Conservation (phyloP, 2,329 filamentous ascomycete genomes). For the Pyrenophora seminiperda region DNA sequence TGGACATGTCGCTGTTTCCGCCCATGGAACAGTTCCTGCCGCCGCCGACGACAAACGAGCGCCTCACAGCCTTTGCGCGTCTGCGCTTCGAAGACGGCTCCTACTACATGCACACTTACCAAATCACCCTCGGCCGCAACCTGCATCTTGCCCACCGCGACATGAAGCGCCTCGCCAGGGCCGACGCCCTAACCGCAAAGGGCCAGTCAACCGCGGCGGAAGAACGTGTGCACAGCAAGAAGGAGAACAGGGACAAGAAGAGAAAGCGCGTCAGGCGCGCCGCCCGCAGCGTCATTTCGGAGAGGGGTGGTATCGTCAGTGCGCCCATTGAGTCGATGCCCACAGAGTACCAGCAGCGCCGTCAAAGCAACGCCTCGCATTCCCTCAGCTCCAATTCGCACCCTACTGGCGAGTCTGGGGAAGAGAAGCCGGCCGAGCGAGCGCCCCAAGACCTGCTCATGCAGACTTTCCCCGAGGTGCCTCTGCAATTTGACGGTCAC, state of each 20-base stretch:
- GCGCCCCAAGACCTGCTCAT: conserved; percentile 45
- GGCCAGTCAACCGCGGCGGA: conserved; percentile 35
- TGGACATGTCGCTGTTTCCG: conserved; percentile 6
- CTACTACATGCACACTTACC: conserved; percentile 78
- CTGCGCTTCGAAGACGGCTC: conserved; percentile 75
- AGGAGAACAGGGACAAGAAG: conserved; percentile 50
- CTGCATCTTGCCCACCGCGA: conserved; percentile 55
- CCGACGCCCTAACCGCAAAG: conserved; percentile 31
- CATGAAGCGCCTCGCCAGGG: conserved; percentile 55
- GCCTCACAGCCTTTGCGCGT: conserved; percentile 66
- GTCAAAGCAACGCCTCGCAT: conserved; percentile 50
- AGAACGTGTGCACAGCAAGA: conserved; percentile 23
- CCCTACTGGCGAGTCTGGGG: conserved; percentile 41
- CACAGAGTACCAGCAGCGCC: conserved; percentile 43
- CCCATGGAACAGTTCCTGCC: conserved; percentile 23
- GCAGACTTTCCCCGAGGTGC: conserved; percentile 43
- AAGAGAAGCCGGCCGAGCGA: conserved; percentile 36
- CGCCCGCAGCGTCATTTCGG: conserved; percentile 67
- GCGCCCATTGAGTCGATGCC: conserved; percentile 42
- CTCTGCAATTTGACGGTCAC: conserved; percentile 61
- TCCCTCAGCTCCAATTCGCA: conserved; percentile 58
- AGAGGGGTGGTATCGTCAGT: conserved; percentile 69
- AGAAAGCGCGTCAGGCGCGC: conserved; percentile 58
- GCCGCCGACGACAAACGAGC: conserved; percentile 32
- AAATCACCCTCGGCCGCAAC: conserved; percentile 74